phyloP scores from a whole-genome alignment of 768 basidiomycete species.

The Lentinus tigrinus region DNA sequence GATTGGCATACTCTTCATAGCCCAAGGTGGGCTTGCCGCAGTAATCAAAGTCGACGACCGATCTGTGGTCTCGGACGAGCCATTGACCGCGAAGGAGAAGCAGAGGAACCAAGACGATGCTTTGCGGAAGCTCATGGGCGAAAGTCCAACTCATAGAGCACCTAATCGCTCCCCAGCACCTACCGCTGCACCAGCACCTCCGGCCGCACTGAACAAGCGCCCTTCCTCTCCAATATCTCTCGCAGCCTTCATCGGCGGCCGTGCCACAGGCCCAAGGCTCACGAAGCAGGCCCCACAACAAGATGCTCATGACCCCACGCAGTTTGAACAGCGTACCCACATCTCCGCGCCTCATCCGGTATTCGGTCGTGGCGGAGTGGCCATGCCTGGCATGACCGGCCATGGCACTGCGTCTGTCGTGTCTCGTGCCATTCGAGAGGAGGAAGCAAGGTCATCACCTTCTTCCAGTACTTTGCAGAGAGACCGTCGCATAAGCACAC shows the following conservation, averaged over 20 bases:
- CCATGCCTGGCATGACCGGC: conserved; percentile 68
- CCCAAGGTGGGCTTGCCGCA: conserved; percentile 25
- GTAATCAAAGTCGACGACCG: conserved; percentile 24
- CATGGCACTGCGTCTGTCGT: conserved; percentile 15
- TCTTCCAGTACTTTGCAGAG: not conserved
- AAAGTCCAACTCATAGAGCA: not conserved
- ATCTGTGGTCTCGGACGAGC: conserved; percentile 17
- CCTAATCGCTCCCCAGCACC: not conserved
- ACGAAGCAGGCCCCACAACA: conserved; percentile 72
- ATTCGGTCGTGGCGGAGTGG: conserved; percentile 72
- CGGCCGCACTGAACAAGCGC: conserved; percentile 2
- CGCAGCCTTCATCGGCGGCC: conserved; percentile 81
- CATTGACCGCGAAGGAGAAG: conserved; percentile 33
- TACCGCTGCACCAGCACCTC: not conserved
- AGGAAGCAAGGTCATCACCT: conserved; percentile 2
- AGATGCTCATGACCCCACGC: conserved; percentile 62
- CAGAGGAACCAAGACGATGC: conserved; percentile 45
- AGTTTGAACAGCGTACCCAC: conserved; percentile 60
- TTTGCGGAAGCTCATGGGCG: conserved; percentile 45
- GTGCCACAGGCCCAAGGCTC: conserved; percentile 70
- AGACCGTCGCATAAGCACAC: conserved; percentile 35
- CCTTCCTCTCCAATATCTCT: conserved; percentile 59
- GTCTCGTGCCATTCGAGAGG: conserved; percentile 10
- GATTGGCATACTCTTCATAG: not conserved
- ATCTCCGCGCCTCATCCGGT: conserved; percentile 61